phyloP scores from a whole-genome alignment of 345 rosid species.

The Psidium friedrichsthalianum region DNA sequence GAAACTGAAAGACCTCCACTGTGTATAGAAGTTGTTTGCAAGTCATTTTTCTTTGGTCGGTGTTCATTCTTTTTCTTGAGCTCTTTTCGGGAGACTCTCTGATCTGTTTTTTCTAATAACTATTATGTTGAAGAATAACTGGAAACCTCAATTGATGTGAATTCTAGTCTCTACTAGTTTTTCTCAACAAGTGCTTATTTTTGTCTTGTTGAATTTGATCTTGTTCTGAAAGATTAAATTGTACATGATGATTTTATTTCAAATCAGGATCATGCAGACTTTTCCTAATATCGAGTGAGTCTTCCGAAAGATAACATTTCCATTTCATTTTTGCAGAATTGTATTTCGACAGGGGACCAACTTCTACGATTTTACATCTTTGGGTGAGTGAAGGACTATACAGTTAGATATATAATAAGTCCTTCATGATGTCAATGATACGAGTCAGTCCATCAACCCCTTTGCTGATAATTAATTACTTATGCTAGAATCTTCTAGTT shows the following conservation, averaged over 20 bases:
- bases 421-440: not conserved
- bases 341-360: slow-evolving; percentile 46
- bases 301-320: not conserved
- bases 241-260: not conserved
- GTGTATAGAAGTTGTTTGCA: not conserved
- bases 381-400: slow-evolving; percentile 25
- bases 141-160: not conserved
- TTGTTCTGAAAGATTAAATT: not conserved
- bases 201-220: not conserved
- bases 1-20: not conserved
- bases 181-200: not conserved
- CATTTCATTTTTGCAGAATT: slow-evolving; percentile 24
- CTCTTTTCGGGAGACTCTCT: not conserved
- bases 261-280: not conserved
- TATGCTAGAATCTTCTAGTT: not conserved
- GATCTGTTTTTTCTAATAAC: not conserved
- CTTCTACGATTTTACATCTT: slow-evolving; percentile 51
- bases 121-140: not conserved
- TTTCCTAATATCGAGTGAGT: not conserved
- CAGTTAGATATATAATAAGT: not conserved
- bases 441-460: not conserved
- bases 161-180: not conserved
- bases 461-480: not conserved
- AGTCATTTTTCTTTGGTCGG: not conserved
- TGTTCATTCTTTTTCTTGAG: not conserved